Conservation (phyloP, 2,329 filamentous ascomycete genomes). For the Pestalotiopsis sp. region DNA sequence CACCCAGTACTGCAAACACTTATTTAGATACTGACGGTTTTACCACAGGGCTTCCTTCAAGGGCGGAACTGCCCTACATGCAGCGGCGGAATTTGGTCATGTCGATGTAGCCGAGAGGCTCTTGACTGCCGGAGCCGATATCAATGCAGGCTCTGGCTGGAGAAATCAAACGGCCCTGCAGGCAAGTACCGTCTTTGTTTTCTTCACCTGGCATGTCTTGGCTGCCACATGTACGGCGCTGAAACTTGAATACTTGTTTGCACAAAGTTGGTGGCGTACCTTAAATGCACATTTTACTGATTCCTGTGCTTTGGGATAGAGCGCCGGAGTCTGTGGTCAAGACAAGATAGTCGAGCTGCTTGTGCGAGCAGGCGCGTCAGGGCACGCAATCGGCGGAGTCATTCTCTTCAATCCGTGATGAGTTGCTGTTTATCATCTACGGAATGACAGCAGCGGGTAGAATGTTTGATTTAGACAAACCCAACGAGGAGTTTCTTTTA, state of each 20-base stretch:
- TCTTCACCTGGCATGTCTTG: not conserved
- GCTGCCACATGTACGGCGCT: not conserved
- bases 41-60: conserved; percentile 28
- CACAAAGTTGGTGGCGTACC: not conserved
- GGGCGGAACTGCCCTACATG: conserved; percentile 42
- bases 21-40: not conserved
- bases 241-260: not conserved
- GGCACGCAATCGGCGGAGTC: not conserved
- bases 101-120: conserved; percentile 30
- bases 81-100: conserved; percentile 33
- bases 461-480: no score
- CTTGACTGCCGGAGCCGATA: conserved; percentile 36
- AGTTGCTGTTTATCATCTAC: no score
- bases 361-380: not conserved
- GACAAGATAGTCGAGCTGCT: not conserved
- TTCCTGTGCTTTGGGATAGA: not conserved
- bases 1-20: not conserved
- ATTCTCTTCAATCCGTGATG: not conserved
- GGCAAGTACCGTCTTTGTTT: not conserved
- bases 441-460: no score
- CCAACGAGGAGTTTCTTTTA: no score
- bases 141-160: conserved; percentile 33
- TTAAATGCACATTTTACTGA: not conserved
- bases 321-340: not conserved
- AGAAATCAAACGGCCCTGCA: conserved; percentile 35